Conservation (phyloP, 371 early-diverging fungal species). For the Actinomortierella ambigua region DNA sequence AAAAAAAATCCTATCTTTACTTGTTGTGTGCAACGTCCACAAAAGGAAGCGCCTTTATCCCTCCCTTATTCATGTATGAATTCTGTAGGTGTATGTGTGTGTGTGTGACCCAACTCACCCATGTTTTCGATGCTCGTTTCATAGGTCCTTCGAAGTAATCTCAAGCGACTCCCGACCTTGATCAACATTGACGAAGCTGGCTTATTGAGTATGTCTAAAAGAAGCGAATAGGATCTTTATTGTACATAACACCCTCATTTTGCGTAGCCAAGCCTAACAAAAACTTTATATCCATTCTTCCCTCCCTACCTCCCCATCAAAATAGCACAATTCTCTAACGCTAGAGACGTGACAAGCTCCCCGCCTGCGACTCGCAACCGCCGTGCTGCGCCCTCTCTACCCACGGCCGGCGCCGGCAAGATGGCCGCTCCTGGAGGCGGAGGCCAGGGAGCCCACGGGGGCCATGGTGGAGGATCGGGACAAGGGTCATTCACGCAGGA, state of each 20-base stretch:
- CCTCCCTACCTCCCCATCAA: not conserved
- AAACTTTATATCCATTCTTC: not conserved
- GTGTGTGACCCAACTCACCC: not conserved
- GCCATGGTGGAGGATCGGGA: slow-evolving; percentile 2
- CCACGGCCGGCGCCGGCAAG: not conserved
- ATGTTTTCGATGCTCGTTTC: not conserved
- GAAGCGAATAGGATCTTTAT: not conserved
- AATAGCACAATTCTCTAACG: slow-evolving; percentile 34
- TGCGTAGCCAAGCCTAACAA: too few relatives aligned
- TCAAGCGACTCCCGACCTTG: slow-evolving; percentile 37
- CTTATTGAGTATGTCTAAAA: slow-evolving; percentile 24
- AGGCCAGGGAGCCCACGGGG: not conserved
- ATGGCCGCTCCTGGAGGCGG: slow-evolving; percentile 1
- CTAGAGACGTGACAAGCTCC: slow-evolving; percentile 19
- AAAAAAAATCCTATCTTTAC: too few relatives aligned
- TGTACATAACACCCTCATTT: too few relatives aligned
- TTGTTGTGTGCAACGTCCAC: too few relatives aligned
- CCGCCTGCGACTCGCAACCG: slow-evolving; percentile 7
- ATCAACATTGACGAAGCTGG: slow-evolving; percentile 44
- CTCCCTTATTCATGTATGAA: not conserved
- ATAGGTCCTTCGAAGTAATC: slow-evolving; percentile 38
- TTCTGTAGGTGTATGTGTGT: not conserved
- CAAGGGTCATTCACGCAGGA: slow-evolving; percentile 41
- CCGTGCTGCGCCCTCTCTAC: slow-evolving; percentile 19
- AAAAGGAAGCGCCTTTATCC: not conserved